Base-by-base conservation (phyloP, 441 rosid genomes). In the Croton setiger region DNA sequence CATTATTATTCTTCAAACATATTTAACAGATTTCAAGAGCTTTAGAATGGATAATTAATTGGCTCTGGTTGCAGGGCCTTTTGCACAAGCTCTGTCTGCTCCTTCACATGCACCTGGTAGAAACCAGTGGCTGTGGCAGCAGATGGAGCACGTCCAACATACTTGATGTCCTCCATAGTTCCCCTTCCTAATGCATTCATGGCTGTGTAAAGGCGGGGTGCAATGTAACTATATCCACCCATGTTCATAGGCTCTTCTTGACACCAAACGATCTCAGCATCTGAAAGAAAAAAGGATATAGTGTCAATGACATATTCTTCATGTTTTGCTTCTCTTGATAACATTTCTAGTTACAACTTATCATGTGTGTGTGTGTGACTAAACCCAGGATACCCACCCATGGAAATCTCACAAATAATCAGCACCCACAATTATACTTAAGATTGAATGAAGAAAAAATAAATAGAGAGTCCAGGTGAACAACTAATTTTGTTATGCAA, bases 241-340 rank as follows among this genome's bases (percentile, higher is more conserved):
- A 93, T 91, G 86, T 93, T 93, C 98, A 89, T 87, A 3, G 96
- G 90, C 82, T 93, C 99, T 79, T 95, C 99, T 82, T 95, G 99
- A 86, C 96, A 89, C 99, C 99, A 95, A 36, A 92, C 96, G 3
- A 92, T 79, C 86, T 92, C 98, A 0, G 99, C 97, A 78, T 90
- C 97, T 93, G 72, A 57, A 72, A 69, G 18, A 64, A 58, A 39
- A 61, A 54, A 49, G 56, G 48, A 49, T 43, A 64, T 20, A 33
- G 9, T 54, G 60, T 72, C 39, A 66, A 23, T n/a, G 3, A 21
- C 10, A 60, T 31, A 18, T 6, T 31, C 48, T 7, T 37, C n/a
- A n/a, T n/a, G n/a, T n/a, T n/a, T n/a, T n/a, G n/a, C n/a, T n/a
- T n/a, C n/a, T n/a, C n/a, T n/a, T n/a, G n/a, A n/a, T n/a, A n/a